Evolutionary conservation across 371 early-diverging fungal species (phyloP).

Genomic region (Rhizopus delemar): DNA sequence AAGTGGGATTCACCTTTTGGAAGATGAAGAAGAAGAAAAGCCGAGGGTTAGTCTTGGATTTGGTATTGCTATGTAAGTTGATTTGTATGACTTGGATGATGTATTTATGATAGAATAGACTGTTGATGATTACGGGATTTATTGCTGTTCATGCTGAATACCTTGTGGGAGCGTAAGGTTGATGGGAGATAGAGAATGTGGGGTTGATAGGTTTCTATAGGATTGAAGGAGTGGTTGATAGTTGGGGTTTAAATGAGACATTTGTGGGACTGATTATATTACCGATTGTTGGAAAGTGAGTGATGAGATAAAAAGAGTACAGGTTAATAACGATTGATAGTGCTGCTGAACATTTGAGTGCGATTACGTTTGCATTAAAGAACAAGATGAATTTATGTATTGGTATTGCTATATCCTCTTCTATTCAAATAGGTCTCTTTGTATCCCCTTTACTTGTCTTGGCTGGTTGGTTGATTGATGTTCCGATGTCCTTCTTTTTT

Average conservation of each 20-base stretch:
- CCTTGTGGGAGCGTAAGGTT: constrained; percentile 65
- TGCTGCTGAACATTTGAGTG: constrained; percentile 71
- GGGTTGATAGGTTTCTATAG: constrained; percentile 26
- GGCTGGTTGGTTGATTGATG: constrained; percentile 80
- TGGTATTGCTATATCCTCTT: constrained; percentile 84
- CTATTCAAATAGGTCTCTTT: constrained; percentile 86
- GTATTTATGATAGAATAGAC: constrained; percentile 11
- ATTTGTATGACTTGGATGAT: no score
- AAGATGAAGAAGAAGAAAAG: constrained; percentile 50
- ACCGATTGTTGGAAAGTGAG: constrained; percentile 78
- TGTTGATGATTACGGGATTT: constrained; percentile 55
- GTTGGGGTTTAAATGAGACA: constrained; percentile 65
- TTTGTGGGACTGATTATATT: constrained; percentile 88
- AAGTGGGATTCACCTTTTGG: no score
- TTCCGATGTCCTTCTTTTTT: constrained; percentile 81
- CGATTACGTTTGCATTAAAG: constrained; percentile 80
- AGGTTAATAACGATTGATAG: constrained; percentile 11
- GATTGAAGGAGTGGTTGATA: constrained; percentile 75
- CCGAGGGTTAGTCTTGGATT: constrained; percentile 54
- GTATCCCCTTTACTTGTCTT: constrained; percentile 86
- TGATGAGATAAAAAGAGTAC: not conserved
- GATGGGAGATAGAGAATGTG: not conserved
- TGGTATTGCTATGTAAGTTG: constrained; percentile 29
- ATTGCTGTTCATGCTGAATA: constrained; percentile 81
- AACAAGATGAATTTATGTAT: constrained; percentile 90